Evolutionary conservation across 2,329 filamentous ascomycete genomes (phyloP), one percentile per base, ranked within the genome.

Genomic region (Fusarium setosum): DNA sequence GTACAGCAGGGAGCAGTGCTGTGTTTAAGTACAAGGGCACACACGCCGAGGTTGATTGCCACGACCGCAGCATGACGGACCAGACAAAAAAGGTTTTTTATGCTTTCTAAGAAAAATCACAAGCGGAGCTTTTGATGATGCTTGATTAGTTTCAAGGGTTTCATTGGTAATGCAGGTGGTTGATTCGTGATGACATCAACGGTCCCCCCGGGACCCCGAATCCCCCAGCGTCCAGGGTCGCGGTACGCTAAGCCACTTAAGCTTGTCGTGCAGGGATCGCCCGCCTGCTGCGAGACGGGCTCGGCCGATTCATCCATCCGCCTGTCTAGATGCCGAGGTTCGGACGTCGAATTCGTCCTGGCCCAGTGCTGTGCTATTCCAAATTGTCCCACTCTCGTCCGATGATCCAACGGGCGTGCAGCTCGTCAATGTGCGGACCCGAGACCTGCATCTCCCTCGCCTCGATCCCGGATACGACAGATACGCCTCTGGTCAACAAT

Each of bases 141-240:
- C n/a, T n/a, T n/a, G n/a, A n/a, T n/a, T n/a, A n/a, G n/a, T n/a
- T n/a, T n/a, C n/a, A n/a, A n/a, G n/a, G n/a, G n/a, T n/a, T n/a
- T n/a, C n/a, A n/a, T n/a, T n/a, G n/a, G n/a, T n/a, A n/a, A 40
- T 26, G 20, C 13, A n/a, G 42, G 23, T 37, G 26, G 12, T 41
- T 49, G 32, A 58, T 56, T 50, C 29, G 48, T 20, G 38, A 69
- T 69, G 66, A 67, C 66, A 69, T 69, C 66, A 69, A 65, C 60
- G 56, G 45, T 53, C 41, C 41, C n/a, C 7, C 41, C 20, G 12
- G 17, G 18, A 31, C 45, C n/a, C 12, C 21, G 37, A 26, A 29
- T n/a, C n/a, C n/a, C n/a, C n/a, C n/a, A 26, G 37, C 20, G 7
- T 40, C 35, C 17, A 24, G 15, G 47, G n/a, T 7, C 32, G 13